Evolutionary conservation across 441 rosid species (phyloP), one percentile per base, ranked within the genome.

Genomic region (Erodium moschatum): DNA sequence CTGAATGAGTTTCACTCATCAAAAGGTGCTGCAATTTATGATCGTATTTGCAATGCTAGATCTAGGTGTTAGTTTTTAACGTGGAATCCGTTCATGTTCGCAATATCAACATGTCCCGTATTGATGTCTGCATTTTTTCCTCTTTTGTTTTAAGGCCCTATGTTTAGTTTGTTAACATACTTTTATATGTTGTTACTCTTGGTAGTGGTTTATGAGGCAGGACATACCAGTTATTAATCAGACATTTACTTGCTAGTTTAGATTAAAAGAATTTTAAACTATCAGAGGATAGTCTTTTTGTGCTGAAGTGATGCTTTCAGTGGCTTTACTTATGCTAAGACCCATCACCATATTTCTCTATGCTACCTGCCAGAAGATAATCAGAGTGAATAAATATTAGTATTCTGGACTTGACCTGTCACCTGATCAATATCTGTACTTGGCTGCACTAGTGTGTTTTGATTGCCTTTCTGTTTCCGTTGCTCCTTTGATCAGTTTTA

Each of bases 1-100:
- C 20, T 20, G 20, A 20, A 7, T 19, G 10, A 54, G 19, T 16
- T 54, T 18, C 61, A 52, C 15, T 54, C 61, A 54, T 24, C 10
- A 54, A 54, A 54, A 54, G 61, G 61, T 54, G 15, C 61, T 54
- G 7, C 19, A n/a, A n/a, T n/a, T n/a, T n/a, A n/a, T n/a, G n/a
- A n/a, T n/a, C n/a, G n/a, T n/a, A n/a, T n/a, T n/a, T 54, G 21
- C 6, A 16, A 15, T 54, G 20, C 24, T 15, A 6, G 61, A 8
- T 16, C 6, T 54, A 16, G 10, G 3, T 31, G 4, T 16, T 16
- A 54, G 21, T 15, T 52, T 16, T 52, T 52, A 8, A 2, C 1
- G 56, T 15, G 60, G 20, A 16, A 52, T 4, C 20, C 4, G 5
- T 9, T 40, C 11, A 50, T 15, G 20, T 52, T 52, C n/a, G 60